A percentile compares a stretch with the other conserved stretches of the same genome.
phyloP scores from a whole-genome alignment of 257 asterid genomes.

The Solanum virginianum region DNA sequence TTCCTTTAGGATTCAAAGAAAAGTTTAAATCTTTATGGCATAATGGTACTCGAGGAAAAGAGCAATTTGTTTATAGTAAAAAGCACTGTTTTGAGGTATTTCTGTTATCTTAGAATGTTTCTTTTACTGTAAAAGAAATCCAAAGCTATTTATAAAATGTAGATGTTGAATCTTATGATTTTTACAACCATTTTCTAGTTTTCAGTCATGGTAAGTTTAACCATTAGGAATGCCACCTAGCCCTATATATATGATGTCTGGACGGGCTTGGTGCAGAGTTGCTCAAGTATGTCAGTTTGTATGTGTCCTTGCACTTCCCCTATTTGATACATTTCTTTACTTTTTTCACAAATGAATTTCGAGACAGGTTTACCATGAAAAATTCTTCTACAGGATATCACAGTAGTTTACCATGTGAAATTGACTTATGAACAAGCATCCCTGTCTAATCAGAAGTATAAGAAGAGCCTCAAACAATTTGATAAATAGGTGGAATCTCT shows the following conservation, averaged over 20 bases:
- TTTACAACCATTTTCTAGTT: not conserved
- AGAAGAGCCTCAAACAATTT: not conserved
- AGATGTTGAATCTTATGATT: not conserved
- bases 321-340: not conserved
- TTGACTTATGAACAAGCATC: not conserved
- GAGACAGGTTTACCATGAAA: not conserved
- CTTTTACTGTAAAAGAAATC: not conserved
- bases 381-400: not conserved
- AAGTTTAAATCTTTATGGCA: not conserved
- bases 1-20: not conserved
- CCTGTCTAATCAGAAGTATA: not conserved
- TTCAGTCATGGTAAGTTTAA: not conserved
- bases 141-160: not conserved
- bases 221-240: not conserved
- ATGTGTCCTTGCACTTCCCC: not conserved
- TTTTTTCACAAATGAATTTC: not conserved
- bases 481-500: not conserved
- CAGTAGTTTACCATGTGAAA: not conserved
- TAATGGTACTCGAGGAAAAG: not conserved
- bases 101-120: not conserved
- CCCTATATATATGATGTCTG: not conserved
- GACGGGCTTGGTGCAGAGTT: not conserved
- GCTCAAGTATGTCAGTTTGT: not conserved
- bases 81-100: not conserved
- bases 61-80: not conserved